These are phyloP conservation scores for Coniferiporia weirii DNA, from an alignment of 1,284 basidiomycete genomes.

Conservation along the genomic window DNA sequence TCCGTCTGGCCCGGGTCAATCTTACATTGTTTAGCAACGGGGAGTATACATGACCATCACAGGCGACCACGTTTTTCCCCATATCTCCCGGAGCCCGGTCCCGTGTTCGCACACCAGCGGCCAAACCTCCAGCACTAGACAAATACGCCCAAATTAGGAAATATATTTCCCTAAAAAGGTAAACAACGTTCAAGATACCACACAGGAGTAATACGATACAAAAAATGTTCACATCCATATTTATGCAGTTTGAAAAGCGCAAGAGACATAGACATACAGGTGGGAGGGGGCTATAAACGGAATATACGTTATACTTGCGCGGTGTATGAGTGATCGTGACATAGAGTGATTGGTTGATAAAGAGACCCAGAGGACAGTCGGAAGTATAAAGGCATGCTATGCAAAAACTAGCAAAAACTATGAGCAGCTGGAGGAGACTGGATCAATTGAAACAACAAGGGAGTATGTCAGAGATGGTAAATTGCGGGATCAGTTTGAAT, in stretches of 20 bases:
- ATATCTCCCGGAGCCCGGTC: too few species aligned
- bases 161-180: too few species aligned
- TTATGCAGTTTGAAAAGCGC: constrained; percentile 7
- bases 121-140: too few species aligned
- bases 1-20: too few species aligned
- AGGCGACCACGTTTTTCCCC: too few species aligned
- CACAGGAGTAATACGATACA: constrained; percentile 12
- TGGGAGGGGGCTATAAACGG: constrained; percentile 4
- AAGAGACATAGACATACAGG: constrained; percentile 14
- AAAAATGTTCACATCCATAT: constrained; percentile 13
- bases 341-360: constrained; percentile 1
- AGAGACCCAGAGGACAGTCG: constrained; percentile 2
- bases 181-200: neutral
- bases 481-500: constrained; percentile 3
- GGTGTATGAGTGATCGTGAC: constrained; percentile 2
- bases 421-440: neutral
- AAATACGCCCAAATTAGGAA: too few species aligned
- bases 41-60: too few species aligned
- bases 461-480: constrained; percentile 7
- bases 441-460: constrained; percentile 1
- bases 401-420: constrained; percentile 15
- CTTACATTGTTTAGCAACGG: too few species aligned
- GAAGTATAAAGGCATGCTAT: constrained; percentile 5
- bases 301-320: constrained; percentile 9
- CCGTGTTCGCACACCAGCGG: too few species aligned